phyloP scores from a whole-genome alignment of 2,329 filamentous ascomycete genomes.

The Ustulina deusta region DNA sequence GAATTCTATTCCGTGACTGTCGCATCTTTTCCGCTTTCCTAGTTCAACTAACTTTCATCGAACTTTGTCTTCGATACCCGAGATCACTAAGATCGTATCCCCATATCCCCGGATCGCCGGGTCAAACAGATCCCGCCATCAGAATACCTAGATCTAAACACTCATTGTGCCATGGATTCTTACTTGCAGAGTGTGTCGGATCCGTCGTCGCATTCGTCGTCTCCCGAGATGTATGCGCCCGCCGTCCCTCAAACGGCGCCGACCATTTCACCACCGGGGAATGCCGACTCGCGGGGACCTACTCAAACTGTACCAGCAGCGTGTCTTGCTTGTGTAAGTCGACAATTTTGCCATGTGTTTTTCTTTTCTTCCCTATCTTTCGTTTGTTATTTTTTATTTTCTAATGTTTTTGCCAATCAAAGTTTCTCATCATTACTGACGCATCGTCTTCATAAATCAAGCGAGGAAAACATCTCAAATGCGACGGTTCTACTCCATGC shows the following conservation, averaged over 20 bases:
- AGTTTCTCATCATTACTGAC: constrained; percentile 38
- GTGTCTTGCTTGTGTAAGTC: constrained; percentile 67
- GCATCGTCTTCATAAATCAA: constrained; percentile 47
- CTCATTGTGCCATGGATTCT: constrained; percentile 35
- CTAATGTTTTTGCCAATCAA: constrained; percentile 15
- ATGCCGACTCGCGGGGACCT: constrained; percentile 44
- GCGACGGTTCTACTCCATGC: constrained; percentile 77
- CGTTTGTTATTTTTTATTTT: background rate
- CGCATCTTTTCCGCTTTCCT: constrained; percentile 29
- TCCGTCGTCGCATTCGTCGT: constrained; percentile 38
- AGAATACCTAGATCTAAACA: constrained; percentile 11
- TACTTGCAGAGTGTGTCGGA: constrained; percentile 33
- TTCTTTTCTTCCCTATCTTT: constrained; percentile 3
- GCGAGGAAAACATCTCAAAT: constrained; percentile 78
- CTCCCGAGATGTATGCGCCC: constrained; percentile 38
- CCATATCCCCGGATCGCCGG: constrained; percentile 33
- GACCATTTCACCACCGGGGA: constrained; percentile 36
- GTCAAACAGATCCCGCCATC: constrained; percentile 23
- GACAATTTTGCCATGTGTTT: constrained; percentile 19
- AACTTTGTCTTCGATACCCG: constrained; percentile 28
- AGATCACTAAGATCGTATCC: constrained; percentile 35
- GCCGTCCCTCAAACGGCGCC: constrained; percentile 24
- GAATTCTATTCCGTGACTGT: constrained; percentile 24
- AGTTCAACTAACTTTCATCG: constrained; percentile 25
- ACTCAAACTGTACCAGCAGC: constrained; percentile 61